Conservation (phyloP, 140 eudicot species). For the Anethum foeniculum region DNA sequence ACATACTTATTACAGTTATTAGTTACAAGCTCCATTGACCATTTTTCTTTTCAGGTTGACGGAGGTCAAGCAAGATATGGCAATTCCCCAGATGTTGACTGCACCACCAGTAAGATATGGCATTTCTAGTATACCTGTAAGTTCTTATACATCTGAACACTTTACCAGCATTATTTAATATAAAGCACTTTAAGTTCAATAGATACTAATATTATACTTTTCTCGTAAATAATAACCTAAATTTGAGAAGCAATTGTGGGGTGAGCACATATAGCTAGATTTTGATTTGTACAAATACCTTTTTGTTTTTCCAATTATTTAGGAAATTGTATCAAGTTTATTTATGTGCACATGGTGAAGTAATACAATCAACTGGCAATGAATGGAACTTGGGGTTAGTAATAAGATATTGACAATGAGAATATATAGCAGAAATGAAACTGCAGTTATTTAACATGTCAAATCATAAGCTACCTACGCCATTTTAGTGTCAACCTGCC, state of each 20-base stretch:
- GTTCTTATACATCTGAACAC: background rate
- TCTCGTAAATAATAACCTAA: background rate
- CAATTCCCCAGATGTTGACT: constrained; percentile 1
- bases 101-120: background rate
- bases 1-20: background rate
- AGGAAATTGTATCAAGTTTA: background rate
- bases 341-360: background rate
- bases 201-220: background rate
- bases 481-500: background rate
- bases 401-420: background rate
- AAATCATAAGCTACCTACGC: background rate
- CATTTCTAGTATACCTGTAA: constrained; percentile 9
- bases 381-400: background rate
- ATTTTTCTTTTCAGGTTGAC: background rate
- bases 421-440: background rate
- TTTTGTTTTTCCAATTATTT: background rate
- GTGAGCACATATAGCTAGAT: background rate
- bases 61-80: too few relatives aligned
- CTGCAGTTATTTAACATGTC: background rate
- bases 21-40: background rate
- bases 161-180: background rate
- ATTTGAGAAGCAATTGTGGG: background rate
- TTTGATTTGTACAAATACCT: background rate
- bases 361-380: background rate
- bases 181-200: background rate